These are phyloP conservation scores for Nigrospora osmanthi DNA, from an alignment of 2,329 filamentous ascomycete species.

Conservation along the genomic window DNA sequence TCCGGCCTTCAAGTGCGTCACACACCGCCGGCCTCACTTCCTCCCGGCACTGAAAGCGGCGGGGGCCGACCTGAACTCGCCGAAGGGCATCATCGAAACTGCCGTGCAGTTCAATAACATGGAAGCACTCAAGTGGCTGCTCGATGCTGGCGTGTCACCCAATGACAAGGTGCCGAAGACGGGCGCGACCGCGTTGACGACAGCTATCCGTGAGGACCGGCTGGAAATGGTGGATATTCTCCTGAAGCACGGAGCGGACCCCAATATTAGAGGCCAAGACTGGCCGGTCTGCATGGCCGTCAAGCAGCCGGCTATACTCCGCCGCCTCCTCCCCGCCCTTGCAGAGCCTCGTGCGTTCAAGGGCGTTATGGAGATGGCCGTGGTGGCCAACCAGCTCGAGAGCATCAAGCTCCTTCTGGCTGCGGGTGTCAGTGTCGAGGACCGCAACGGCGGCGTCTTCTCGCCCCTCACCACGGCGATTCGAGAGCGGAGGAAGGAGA, in stretches of 20 bases:
- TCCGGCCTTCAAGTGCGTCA: conserved; percentile 61
- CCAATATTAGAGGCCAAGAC: conserved; percentile 55
- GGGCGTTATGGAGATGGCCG: conserved; percentile 61
- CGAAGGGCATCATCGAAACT: conserved; percentile 59
- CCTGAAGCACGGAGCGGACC: conserved; percentile 26
- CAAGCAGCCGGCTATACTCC: conserved; percentile 49
- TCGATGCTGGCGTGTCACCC: conserved; percentile 50
- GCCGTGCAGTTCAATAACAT: conserved; percentile 55
- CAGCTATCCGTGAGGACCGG: conserved; percentile 54
- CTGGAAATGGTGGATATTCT: conserved; percentile 52
- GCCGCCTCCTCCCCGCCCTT: conserved; percentile 48
- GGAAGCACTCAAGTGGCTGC: conserved; percentile 51
- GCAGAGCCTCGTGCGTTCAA: conserved; percentile 54
- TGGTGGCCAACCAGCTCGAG: conserved; percentile 58
- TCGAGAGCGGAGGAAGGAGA: conserved; percentile 52
- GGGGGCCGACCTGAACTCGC: conserved; percentile 49
- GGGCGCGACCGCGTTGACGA: conserved; percentile 56
- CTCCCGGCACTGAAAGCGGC: conserved; percentile 52
- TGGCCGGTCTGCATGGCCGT: conserved; percentile 68
- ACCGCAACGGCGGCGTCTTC: conserved; percentile 67
- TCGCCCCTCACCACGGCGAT: conserved; percentile 61
- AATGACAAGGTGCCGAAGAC: conserved; percentile 49
- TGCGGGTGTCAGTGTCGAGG: conserved; percentile 60
- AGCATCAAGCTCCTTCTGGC: conserved; percentile 57
- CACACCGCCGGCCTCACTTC: conserved; percentile 54